These are phyloP conservation scores for Solanum commersonii DNA, from an alignment of 257 asterid species.

Conservation along the genomic window DNA sequence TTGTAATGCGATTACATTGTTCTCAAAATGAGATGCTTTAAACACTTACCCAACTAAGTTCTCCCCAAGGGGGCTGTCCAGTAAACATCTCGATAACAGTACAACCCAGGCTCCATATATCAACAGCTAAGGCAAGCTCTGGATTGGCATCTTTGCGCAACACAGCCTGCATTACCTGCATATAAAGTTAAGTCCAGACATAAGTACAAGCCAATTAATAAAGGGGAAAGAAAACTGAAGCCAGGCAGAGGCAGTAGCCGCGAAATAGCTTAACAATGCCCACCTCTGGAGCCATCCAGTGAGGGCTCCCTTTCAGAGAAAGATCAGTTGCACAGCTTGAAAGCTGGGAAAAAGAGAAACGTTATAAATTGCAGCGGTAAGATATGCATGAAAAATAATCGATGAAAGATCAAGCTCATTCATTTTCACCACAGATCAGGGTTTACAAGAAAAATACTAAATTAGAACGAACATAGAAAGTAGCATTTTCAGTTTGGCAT, in stretches of 20 bases:
- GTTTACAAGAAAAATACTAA: not conserved
- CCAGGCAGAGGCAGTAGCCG: not conserved
- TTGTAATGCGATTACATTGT: not conserved
- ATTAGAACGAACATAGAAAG: not conserved
- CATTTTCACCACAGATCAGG: not conserved
- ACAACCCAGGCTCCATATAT: conserved; percentile 92
- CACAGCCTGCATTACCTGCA: conserved; percentile 71
- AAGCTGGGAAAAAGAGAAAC: conserved; percentile 33
- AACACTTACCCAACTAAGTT: conserved; percentile 39
- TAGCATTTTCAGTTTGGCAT: not conserved
- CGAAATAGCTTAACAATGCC: not conserved
- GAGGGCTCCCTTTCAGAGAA: conserved; percentile 83
- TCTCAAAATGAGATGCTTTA: not conserved
- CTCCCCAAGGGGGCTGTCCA: conserved; percentile 91
- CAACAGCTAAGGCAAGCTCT: conserved; percentile 65
- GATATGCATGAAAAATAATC: not conserved
- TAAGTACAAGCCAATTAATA: not conserved
- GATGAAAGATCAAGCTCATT: not conserved
- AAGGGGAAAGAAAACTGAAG: not conserved
- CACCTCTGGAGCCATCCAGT: conserved; percentile 99
- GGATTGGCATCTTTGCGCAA: conserved; percentile 63
- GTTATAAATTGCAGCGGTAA: not conserved
- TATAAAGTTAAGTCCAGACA: not conserved
- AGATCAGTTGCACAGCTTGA: conserved; percentile 31
- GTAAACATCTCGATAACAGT: conserved; percentile 87